These are phyloP conservation scores for Paracoccidioides lutzii DNA, from an alignment of 2,329 filamentous ascomycete species.

Conservation along the genomic window DNA sequence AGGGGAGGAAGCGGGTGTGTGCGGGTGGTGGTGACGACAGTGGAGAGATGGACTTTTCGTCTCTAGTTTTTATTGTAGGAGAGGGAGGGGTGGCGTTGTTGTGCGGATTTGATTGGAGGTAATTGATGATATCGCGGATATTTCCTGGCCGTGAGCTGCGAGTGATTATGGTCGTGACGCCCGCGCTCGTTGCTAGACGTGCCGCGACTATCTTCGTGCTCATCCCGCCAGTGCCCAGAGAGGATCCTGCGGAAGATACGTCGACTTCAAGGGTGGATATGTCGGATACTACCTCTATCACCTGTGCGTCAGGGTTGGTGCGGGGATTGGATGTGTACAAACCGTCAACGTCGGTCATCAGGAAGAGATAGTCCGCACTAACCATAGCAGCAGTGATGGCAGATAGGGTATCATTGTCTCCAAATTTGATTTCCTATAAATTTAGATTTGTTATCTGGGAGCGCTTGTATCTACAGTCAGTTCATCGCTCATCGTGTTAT, in stretches of 20 bases:
- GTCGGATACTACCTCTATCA: conserved; percentile 87
- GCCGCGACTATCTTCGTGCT: conserved; percentile 93
- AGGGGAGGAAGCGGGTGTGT: conserved; percentile 87
- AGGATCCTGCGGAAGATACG: conserved; percentile 78
- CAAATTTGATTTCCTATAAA: conserved; percentile 81
- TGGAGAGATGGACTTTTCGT: conserved; percentile 22
- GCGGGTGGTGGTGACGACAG: conserved; percentile 45
- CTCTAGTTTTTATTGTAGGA: conserved; percentile 52
- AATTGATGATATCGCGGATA: conserved; percentile 71
- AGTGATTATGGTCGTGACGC: conserved; percentile 92
- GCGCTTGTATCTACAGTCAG: background rate
- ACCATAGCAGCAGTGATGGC: conserved; percentile 97
- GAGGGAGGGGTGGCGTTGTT: conserved; percentile 69
- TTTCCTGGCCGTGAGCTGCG: conserved; percentile 88
- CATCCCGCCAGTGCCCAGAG: conserved; percentile 91
- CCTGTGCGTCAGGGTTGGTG: conserved; percentile 66
- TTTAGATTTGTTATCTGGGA: background rate
- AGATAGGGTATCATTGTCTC: conserved; percentile 94
- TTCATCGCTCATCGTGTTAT: background rate
- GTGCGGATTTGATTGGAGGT: conserved; percentile 47
- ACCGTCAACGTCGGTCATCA: conserved; percentile 98
- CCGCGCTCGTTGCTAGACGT: conserved; percentile 79
- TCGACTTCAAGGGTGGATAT: conserved; percentile 73
- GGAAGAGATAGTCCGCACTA: conserved; percentile 86
- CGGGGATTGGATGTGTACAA: conserved; percentile 94